Evolutionary conservation across 495 filamentous ascomycete species (phyloP), one percentile per base, ranked within the genome.

Genomic region (Parathielavia appendiculata): DNA sequence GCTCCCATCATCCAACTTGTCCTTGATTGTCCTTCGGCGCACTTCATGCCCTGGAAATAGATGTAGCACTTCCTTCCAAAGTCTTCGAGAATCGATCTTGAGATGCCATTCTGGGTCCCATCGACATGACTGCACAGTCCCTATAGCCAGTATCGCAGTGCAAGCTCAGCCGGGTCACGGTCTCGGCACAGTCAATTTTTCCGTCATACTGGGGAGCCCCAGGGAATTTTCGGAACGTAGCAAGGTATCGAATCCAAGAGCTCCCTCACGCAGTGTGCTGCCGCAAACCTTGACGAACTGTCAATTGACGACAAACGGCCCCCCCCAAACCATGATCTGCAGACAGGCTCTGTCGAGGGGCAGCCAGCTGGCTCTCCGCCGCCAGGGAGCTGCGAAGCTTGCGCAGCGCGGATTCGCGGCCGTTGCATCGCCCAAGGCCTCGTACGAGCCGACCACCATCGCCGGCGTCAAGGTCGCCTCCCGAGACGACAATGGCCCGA

Each of bases 381-480:
- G 76, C 74, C 82, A 83, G 78, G 79, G 80, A 75, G 80, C 77
- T 65, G 76, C 72, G 50, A 81, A 79, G 66, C 75, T 79, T 68
- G 74, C 77, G 66, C 78, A 80, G 73, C 69, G 84, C 70, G 83
- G 83, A 58, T 86, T 95, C 71, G 92, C 92, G 68, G 87, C 89
- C 66, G 85, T 89, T 65, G 85, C 84, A 60, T 89, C 90, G 83
- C 60, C 68, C 67, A 63, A 80, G 63, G 89, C 91, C 74, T 85
- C 87, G 71, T 99, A 95, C 81, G 85, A 95, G 69, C 86, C 86
- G 64, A 82, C 89, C 68, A 89, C 92, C 73, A 82, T 88, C 70
- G 79, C 81, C 63, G 91, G 93, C 65, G 79, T 97, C 73, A 97
- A 96, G 81, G 79, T 95, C 58, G 91, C 91, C 65, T 87, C 87